Conservation (phyloP, 73 alveolate species). For the Paramecium bursaria region DNA sequence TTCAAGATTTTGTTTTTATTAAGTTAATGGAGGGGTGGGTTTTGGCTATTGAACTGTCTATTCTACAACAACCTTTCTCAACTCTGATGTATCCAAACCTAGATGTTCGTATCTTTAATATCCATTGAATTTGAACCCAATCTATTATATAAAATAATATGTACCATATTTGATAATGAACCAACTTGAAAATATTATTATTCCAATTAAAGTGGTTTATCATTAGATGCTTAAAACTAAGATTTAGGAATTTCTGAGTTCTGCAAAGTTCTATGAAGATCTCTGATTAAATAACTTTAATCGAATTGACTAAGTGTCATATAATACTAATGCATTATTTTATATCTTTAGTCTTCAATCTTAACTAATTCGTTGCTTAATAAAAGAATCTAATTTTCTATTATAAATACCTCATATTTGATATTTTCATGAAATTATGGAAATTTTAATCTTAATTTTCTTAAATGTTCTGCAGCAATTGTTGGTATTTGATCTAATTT, state of each 20-base stretch:
- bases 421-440: constrained; percentile 26
- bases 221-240: not conserved
- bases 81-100: not conserved
- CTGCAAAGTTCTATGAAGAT: constrained; percentile 14
- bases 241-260: not conserved
- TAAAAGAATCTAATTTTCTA: not conserved
- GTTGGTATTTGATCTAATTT: constrained; percentile 37
- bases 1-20: not conserved
- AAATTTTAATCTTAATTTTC: constrained; percentile 25
- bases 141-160: too few species aligned
- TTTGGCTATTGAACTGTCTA: not conserved
- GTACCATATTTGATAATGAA: constrained; percentile 5
- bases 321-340: constrained; percentile 3
- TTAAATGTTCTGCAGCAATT: constrained; percentile 48
- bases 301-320: constrained; percentile 23
- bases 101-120: not conserved
- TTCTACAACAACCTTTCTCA: constrained; percentile 13
- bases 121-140: constrained; percentile 5
- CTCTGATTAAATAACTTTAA: constrained; percentile 12
- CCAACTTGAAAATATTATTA: not conserved
- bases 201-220: not conserved
- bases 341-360: not conserved
- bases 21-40: not conserved
- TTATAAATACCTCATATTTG: constrained; percentile 1
- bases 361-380: not conserved